Conservation (phyloP, 805 yeast species). For the Cephaloascus albidus region DNA sequence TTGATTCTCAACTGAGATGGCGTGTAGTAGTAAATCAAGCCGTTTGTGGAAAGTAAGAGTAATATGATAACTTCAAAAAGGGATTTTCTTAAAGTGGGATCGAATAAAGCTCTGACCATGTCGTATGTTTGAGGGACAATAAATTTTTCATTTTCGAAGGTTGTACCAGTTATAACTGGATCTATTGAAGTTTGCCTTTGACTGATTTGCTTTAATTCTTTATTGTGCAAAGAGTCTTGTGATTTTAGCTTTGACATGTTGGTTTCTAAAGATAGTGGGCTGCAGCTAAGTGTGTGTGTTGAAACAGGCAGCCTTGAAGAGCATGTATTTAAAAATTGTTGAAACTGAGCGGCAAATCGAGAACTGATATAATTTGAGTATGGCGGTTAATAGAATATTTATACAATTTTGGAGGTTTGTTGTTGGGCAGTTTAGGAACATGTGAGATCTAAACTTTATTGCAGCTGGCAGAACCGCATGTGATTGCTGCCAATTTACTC, state of each 20-base stretch:
- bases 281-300: too few species aligned
- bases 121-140: slow-evolving; percentile 63
- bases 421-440: too few species aligned
- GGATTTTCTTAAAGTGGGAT: slow-evolving; percentile 65
- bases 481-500: too few species aligned
- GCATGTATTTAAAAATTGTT: neutral
- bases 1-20: slow-evolving; percentile 15
- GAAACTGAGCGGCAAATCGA: neutral
- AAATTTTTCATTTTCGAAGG: slow-evolving; percentile 34
- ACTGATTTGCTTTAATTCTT: neutral
- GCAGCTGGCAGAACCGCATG: too few species aligned
- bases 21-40: slow-evolving; percentile 17
- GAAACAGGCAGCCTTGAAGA: neutral
- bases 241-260: neutral
- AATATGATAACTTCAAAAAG: slow-evolving; percentile 55
- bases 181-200: neutral
- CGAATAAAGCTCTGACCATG: slow-evolving; percentile 74
- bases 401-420: neutral
- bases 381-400: too few species aligned
- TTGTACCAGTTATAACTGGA: slow-evolving; percentile 25
- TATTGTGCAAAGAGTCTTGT: too few species aligned
- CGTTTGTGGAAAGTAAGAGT: slow-evolving; percentile 24
- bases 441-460: too few species aligned
- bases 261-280: too few species aligned
- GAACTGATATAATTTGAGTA: neutral